Evolutionary conservation across 768 basidiomycete species (phyloP).

Genomic region (Rhodotorula kratochvilovae): DNA sequence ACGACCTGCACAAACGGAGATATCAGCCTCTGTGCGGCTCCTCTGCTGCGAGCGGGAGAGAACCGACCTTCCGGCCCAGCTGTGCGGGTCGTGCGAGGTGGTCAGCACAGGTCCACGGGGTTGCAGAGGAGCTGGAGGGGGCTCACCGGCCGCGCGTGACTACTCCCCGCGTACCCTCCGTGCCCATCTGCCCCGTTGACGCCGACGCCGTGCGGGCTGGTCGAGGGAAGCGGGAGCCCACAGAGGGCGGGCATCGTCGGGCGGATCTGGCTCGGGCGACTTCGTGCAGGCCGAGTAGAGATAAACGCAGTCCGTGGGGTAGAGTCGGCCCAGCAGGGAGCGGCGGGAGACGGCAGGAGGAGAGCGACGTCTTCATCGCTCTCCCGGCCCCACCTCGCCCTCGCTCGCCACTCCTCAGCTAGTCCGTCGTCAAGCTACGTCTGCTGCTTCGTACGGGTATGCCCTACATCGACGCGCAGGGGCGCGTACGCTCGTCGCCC

Average conservation of each 20-base stretch:
- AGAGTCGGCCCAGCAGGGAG: neutral
- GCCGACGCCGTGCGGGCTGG: neutral
- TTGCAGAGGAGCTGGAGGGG: neutral
- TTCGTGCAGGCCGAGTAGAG: too few species aligned
- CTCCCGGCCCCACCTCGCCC: neutral
- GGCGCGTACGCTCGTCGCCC: neutral
- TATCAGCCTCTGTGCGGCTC: neutral
- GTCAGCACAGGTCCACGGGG: neutral
- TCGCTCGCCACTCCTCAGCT: neutral
- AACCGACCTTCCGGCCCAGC: constrained; percentile 4
- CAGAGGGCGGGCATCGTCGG: constrained; percentile 5
- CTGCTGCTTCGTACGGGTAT: neutral
- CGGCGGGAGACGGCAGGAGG: neutral
- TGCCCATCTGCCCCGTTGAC: neutral
- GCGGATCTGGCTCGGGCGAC: neutral
- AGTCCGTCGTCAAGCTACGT: too few species aligned
- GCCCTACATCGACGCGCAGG: constrained; percentile 8
- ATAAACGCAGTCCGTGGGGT: too few species aligned
- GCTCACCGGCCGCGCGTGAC: neutral
- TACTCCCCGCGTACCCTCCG: neutral
- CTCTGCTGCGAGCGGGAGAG: too few species aligned
- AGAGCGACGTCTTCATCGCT: neutral
- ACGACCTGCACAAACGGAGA: constrained; percentile 53
- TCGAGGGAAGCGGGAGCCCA: neutral
- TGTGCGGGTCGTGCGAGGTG: neutral